Conservation (phyloP, 2,329 filamentous ascomycete genomes). For the Colletotrichum orchidophilum region DNA sequence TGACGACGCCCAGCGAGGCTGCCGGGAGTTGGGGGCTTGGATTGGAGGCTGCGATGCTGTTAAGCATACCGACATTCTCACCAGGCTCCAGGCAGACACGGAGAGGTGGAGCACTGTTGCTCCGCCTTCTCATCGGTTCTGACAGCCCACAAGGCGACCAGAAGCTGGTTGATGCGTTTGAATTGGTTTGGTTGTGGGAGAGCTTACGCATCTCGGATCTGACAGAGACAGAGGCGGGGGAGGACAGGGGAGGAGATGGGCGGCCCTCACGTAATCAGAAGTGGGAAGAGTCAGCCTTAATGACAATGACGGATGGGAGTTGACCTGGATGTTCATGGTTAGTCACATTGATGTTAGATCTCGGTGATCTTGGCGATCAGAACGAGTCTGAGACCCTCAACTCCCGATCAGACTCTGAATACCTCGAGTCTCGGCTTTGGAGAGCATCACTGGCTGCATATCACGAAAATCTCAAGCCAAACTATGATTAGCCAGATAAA, state of each 20-base stretch:
- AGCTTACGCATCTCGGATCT: neutral
- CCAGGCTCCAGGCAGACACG: neutral
- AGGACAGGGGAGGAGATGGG: neutral
- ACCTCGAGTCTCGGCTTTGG: neutral
- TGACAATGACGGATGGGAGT: neutral
- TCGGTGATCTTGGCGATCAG: neutral
- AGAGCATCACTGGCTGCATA: neutral
- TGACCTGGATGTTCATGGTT: neutral
- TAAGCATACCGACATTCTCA: conserved; percentile 32
- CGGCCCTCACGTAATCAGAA: neutral
- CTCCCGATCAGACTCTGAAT: neutral
- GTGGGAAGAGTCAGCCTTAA: neutral
- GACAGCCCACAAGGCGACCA: neutral
- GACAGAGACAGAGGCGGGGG: neutral
- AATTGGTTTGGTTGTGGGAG: neutral
- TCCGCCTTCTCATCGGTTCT: neutral
- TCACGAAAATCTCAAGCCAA: neutral
- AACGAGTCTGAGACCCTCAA: neutral
- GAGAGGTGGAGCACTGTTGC: neutral
- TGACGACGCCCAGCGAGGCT: neutral
- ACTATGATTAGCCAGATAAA: neutral
- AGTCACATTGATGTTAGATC: neutral
- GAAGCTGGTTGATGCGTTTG: neutral
- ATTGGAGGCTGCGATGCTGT: neutral
- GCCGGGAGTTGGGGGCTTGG: neutral